Conservation (phyloP, 352 stramenopile genomes). For the Pythium grandisporangium region DNA sequence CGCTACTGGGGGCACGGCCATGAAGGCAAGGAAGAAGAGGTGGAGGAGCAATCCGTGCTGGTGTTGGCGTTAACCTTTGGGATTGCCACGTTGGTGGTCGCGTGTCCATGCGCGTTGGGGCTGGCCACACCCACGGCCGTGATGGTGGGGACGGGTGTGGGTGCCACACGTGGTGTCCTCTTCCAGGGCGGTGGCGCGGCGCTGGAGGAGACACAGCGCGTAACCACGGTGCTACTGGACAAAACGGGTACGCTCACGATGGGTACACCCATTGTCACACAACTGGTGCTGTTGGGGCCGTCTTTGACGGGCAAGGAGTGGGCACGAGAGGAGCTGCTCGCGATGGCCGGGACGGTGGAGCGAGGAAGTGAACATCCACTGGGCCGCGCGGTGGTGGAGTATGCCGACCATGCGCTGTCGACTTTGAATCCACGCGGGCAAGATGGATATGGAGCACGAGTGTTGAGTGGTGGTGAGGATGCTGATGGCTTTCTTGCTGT, state of each 20-base stretch:
- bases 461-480: background rate
- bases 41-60: too few relatives aligned
- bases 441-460: too few relatives aligned
- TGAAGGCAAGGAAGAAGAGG: too few relatives aligned
- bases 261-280: slow-evolving; percentile 37
- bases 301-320: too few relatives aligned
- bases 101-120: slow-evolving; percentile 21
- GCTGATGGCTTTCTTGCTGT: slow-evolving; percentile 26
- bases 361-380: slow-evolving; percentile 72
- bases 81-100: slow-evolving; percentile 56
- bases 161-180: slow-evolving; percentile 82
- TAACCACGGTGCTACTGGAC: slow-evolving; percentile 88
- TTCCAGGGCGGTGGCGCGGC: slow-evolving; percentile 82
- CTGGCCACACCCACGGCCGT: slow-evolving; percentile 22
- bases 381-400: slow-evolving; percentile 44
- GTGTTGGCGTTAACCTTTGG: slow-evolving; percentile 10
- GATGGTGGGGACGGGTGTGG: slow-evolving; percentile 84
- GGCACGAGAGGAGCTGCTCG: too few relatives aligned
- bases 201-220: slow-evolving; percentile 47
- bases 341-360: slow-evolving; percentile 54
- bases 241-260: slow-evolving; percentile 91
- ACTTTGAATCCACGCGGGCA: too few relatives aligned
- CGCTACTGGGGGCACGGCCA: background rate
- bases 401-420: slow-evolving; percentile 7
- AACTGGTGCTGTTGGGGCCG: too few relatives aligned